Conservation (phyloP, 192 early-diverging fungal species). For the Piromyces finnis region DNA sequence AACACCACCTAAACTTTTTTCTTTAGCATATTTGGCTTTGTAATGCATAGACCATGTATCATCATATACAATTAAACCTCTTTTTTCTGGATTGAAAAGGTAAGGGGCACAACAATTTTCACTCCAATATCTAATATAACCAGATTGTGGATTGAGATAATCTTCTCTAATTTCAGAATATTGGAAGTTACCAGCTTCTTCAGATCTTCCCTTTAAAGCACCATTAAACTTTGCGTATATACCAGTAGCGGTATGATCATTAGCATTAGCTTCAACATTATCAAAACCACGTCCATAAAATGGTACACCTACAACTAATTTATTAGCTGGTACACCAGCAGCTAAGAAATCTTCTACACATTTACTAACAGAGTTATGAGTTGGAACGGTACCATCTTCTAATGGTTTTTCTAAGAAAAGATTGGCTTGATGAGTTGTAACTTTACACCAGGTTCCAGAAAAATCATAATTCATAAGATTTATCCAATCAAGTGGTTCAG, state of each 20-base stretch:
- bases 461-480: neutral
- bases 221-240: neutral
- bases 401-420: slow-evolving; percentile 25
- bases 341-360: slow-evolving; percentile 53
- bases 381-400: slow-evolving; percentile 2
- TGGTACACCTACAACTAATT: slow-evolving; percentile 77
- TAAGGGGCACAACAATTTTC: neutral
- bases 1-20: slow-evolving; percentile 14
- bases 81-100: neutral
- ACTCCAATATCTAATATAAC: neutral
- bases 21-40: neutral
- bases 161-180: neutral
- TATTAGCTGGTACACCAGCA: slow-evolving; percentile 58
- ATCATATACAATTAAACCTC: neutral
- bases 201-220: neutral
- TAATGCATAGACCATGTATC: neutral
- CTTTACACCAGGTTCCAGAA: slow-evolving; percentile 10
- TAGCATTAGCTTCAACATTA: slow-evolving; percentile 32
- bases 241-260: neutral
- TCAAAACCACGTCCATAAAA: slow-evolving; percentile 88
- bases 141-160: neutral
- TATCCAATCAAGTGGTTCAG: slow-evolving; percentile 8
- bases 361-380: slow-evolving; percentile 24
- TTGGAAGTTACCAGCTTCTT: neutral
- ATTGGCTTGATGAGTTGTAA: slow-evolving; percentile 70